Conservation (phyloP, 2,329 filamentous ascomycete species). For the Grosmannia serpens region DNA sequence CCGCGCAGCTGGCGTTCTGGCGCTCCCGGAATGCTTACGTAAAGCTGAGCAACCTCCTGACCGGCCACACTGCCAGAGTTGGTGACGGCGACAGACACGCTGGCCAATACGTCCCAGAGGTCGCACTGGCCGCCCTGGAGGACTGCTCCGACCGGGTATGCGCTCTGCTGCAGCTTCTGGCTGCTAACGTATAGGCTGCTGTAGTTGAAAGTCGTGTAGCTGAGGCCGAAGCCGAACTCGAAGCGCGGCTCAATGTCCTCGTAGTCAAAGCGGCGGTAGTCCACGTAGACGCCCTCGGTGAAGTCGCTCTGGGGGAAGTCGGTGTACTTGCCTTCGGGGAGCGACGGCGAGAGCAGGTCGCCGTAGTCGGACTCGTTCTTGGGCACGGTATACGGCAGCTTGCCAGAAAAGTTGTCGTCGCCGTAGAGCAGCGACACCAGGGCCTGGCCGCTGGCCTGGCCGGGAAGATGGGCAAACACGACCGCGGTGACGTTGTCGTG, state of each 20-base stretch:
- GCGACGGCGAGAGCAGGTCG: constrained; percentile 23
- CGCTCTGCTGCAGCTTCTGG: too few species aligned
- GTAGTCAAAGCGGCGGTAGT: constrained; percentile 45
- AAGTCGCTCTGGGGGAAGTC: constrained; percentile 38
- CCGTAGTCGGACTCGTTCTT: constrained; percentile 41
- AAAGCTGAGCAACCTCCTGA: constrained; percentile 30
- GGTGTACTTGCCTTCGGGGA: constrained; percentile 37
- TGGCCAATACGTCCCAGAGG: constrained; percentile 25
- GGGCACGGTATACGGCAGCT: constrained; percentile 46
- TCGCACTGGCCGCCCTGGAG: constrained; percentile 53
- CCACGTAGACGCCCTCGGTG: constrained; percentile 34
- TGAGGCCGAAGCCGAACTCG: constrained; percentile 44
- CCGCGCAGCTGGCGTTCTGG: constrained; percentile 24
- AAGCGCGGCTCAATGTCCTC: constrained; percentile 34
- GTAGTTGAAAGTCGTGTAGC: constrained; percentile 42
- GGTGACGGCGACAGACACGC: constrained; percentile 25
- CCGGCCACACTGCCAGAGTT: constrained; percentile 32
- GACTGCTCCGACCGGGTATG: constrained; percentile 44
- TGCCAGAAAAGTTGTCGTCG: constrained; percentile 41
- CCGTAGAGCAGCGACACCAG: constrained; percentile 46
- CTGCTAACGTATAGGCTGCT: constrained; percentile 58
- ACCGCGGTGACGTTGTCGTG: constrained; percentile 51
- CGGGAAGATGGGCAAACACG: constrained; percentile 50
- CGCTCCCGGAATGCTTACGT: constrained; percentile 21
- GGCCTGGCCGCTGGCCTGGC: constrained; percentile 46